Conservation (phyloP, 2,329 filamentous ascomycete species). For the Nannizzia gypsea region DNA sequence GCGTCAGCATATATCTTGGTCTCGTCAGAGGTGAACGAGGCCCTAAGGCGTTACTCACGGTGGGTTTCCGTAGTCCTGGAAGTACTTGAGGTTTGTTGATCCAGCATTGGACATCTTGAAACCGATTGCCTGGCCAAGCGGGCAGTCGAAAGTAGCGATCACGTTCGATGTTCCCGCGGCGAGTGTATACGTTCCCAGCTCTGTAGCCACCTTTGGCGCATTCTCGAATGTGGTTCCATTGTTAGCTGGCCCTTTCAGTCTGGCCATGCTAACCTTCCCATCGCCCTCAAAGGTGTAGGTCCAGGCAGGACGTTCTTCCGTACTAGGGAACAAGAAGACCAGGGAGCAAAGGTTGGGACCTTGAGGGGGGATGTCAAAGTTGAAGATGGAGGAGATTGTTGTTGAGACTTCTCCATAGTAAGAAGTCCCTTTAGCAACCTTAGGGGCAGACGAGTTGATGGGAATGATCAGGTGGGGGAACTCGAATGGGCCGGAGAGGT, state of each 20-base stretch:
- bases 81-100: conserved; percentile 45
- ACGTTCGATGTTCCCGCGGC: conserved; percentile 44
- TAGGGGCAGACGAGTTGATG: conserved; percentile 43
- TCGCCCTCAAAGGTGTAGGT: conserved; percentile 44
- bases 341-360: conserved; percentile 42
- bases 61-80: conserved; percentile 51
- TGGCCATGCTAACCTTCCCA: conserved; percentile 44
- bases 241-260: conserved; percentile 38
- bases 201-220: conserved; percentile 35
- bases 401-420: conserved; percentile 46
- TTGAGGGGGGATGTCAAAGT: conserved; percentile 54
- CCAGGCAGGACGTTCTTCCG: conserved; percentile 48
- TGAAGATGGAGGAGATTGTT: conserved; percentile 49
- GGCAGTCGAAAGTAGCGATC: conserved; percentile 44
- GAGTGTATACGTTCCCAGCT: conserved; percentile 37
- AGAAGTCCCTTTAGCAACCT: conserved; percentile 42
- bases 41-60: conserved; percentile 29
- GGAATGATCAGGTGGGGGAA: conserved; percentile 54
- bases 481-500: conserved; percentile 39
- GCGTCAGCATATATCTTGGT: background rate
- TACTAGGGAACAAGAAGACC: conserved; percentile 52
- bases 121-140: conserved; percentile 40
- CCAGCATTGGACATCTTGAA: conserved; percentile 43
- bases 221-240: conserved; percentile 44
- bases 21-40: background rate